These are phyloP conservation scores for Xylaria sp. DNA, from an alignment of 2,329 filamentous ascomycete genomes.

Conservation along the genomic window DNA sequence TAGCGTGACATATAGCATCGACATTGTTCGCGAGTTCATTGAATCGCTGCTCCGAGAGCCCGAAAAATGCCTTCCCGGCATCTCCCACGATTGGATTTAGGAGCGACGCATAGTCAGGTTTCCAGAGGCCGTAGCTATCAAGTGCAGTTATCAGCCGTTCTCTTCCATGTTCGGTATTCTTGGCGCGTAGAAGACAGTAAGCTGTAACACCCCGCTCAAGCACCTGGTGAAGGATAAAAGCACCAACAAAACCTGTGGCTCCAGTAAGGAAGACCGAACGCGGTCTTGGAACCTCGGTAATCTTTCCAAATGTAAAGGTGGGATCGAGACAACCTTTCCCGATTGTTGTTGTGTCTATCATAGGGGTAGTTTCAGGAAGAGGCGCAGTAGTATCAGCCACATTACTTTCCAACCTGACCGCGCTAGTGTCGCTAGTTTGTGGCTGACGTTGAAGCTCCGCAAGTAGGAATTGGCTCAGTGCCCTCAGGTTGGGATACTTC, in stretches of 20 bases:
- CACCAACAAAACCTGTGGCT: slow-evolving; percentile 48
- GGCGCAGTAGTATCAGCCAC: slow-evolving; percentile 28
- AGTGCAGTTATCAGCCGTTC: slow-evolving; percentile 25
- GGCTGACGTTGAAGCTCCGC: not conserved
- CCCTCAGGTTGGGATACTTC: not conserved
- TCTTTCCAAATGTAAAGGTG: slow-evolving; percentile 42
- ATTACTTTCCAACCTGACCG: not conserved
- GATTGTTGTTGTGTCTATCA: slow-evolving; percentile 44
- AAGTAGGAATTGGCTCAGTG: not conserved
- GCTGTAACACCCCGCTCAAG: slow-evolving; percentile 41
- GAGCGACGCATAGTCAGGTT: not conserved
- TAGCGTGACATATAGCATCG: not conserved
- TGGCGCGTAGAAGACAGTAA: slow-evolving; percentile 46
- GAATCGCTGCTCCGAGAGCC: not conserved
- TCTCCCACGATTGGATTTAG: not conserved
- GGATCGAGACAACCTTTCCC: slow-evolving; percentile 47
- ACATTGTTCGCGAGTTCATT: not conserved
- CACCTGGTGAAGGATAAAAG: slow-evolving; percentile 44
- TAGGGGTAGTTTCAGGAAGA: slow-evolving; percentile 25
- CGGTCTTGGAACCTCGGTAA: slow-evolving; percentile 33
- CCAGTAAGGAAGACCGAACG: slow-evolving; percentile 46
- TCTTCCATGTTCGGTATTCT: slow-evolving; percentile 28
- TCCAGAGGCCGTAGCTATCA: not conserved
- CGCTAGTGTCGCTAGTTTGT: not conserved
- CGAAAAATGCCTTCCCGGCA: not conserved